Evolutionary conservation across 192 early-diverging fungal species (phyloP).

Genomic region (Umbelopsis isabellina): DNA sequence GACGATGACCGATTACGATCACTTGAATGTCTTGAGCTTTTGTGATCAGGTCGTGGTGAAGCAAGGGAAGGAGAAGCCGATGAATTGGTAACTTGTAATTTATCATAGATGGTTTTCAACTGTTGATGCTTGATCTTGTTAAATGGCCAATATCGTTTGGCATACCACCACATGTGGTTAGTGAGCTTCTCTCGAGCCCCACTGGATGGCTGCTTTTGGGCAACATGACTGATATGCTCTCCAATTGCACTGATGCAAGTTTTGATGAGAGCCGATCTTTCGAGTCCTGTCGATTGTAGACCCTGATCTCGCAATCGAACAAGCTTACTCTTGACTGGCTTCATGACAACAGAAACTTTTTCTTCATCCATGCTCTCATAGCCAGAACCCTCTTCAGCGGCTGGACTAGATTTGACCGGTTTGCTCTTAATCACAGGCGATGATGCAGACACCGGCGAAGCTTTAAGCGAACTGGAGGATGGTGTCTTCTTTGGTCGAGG

Average conservation of each 20-base stretch:
- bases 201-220: slow-evolving; percentile 35
- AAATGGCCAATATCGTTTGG: slow-evolving; percentile 65
- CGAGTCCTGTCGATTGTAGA: slow-evolving; percentile 24
- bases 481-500: neutral
- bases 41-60: slow-evolving; percentile 24
- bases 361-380: slow-evolving; percentile 62
- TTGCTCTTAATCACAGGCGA: slow-evolving; percentile 1
- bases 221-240: slow-evolving; percentile 49
- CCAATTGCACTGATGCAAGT: slow-evolving; percentile 59
- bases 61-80: slow-evolving; percentile 34
- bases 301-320: slow-evolving; percentile 54
- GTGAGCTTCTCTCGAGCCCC: slow-evolving; percentile 32
- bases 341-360: slow-evolving; percentile 68
- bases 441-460: neutral
- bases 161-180: slow-evolving; percentile 71
- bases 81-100: slow-evolving; percentile 39
- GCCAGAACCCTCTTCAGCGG: slow-evolving; percentile 37
- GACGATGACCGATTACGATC: neutral
- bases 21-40: slow-evolving; percentile 25
- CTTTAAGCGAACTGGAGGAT: slow-evolving; percentile 10
- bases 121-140: slow-evolving; percentile 52
- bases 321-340: slow-evolving; percentile 65
- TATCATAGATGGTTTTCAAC: slow-evolving; percentile 55
- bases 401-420: neutral
- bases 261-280: slow-evolving; percentile 48